phyloP scores from a whole-genome alignment of 192 early-diverging fungal species.

The Powellomyces hirtus region DNA sequence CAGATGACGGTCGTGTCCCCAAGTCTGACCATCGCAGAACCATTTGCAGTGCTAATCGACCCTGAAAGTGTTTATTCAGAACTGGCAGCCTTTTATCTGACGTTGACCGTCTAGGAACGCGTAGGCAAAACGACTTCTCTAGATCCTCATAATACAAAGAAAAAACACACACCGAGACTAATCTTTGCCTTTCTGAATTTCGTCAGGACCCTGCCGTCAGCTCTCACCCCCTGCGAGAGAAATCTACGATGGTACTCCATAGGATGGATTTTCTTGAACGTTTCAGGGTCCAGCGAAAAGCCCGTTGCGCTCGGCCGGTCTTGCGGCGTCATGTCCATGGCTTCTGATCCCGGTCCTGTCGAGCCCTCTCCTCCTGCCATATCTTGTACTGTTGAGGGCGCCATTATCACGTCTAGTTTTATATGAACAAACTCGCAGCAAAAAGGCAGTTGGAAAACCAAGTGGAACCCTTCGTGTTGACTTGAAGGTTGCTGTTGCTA shows the following conservation, averaged over 20 bases:
- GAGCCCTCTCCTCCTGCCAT: not conserved
- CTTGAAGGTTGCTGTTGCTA: too few relatives aligned
- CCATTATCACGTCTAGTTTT: too few relatives aligned
- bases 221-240: slow-evolving; percentile 71
- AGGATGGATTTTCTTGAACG: slow-evolving; percentile 86
- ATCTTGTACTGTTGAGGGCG: too few relatives aligned
- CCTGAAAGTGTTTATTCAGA: too few relatives aligned
- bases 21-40: slow-evolving; percentile 81
- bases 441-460: too few relatives aligned
- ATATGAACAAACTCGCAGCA: too few relatives aligned
- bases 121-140: too few relatives aligned
- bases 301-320: not conserved
- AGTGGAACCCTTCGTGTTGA: too few relatives aligned
- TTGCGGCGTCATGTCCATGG: slow-evolving; percentile 25
- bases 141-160: too few relatives aligned
- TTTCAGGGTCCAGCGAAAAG: slow-evolving; percentile 50
- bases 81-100: too few relatives aligned
- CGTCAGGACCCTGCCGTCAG: slow-evolving; percentile 74
- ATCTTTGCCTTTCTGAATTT: slow-evolving; percentile 68
- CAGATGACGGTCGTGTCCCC: slow-evolving; percentile 90
- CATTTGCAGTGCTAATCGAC: slow-evolving; percentile 75
- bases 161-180: slow-evolving; percentile 45
- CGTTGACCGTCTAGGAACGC: too few relatives aligned
- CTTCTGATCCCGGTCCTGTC: not conserved
- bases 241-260: slow-evolving; percentile 84